Evolutionary conservation across 108 stramenopile genomes (phyloP), one percentile per base, ranked within the genome.

Genomic region (Nitzschia sp.): DNA sequence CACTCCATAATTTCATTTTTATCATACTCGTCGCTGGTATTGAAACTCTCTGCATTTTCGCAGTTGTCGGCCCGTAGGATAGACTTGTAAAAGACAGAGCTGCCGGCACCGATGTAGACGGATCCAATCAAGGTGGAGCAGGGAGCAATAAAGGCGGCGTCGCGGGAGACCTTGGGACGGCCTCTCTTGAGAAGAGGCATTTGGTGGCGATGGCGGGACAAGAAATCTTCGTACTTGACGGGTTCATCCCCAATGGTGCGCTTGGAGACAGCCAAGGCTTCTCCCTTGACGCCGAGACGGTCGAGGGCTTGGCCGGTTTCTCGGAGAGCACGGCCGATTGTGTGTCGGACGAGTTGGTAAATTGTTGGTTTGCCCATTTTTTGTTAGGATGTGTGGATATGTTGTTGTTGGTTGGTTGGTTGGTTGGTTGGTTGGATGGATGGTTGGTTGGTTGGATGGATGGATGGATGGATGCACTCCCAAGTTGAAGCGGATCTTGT

Each of bases 231-330:
- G 61, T 83, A 94, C 15, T 66, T 75, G 44, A 85, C 85, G 10
- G 90, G 88, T 67, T 87, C 85, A 61, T 94, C 89, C 40, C 72
- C 79, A 17, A 75, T 80, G 50, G 73, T 50, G 22, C 83, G 83
- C 17, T 75, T 86, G 20, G 82, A 76, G 0, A 69, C 62, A 19
- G 90, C 88, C 42, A 90, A 79, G 20, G 57, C 46, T 25, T 74
- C 58, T 12, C 83, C 88, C 39, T 83, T 67, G 9, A 90, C 51
- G 19, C 90, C 93, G 25, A 82, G 77, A 9, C 93, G 79, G 55
- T 94, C 93, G 60, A 94, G 48, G 22, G 84, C 84, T 76, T 92
- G 93, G 40, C 90, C 93, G 9, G 90, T 92, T 77, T 94, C 93
- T 38, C 93, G 86, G 10, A 94, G 72, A 20, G 89, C 88, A 15